These are phyloP conservation scores for Closterium sp. DNA, from an alignment of 139 green algal species.

Conservation along the genomic window DNA sequence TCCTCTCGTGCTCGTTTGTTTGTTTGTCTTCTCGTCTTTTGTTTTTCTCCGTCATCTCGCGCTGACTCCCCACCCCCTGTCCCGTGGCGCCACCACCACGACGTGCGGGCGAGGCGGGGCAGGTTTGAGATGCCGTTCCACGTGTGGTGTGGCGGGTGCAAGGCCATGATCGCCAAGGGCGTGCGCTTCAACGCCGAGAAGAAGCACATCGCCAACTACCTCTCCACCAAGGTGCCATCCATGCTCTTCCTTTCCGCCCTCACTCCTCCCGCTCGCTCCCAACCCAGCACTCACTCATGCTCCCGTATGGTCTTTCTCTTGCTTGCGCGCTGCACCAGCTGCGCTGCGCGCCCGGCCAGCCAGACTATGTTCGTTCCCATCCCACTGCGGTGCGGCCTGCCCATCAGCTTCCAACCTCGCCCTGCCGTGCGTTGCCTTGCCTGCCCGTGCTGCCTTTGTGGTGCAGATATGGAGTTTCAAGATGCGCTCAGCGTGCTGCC, in stretches of 20 bases:
- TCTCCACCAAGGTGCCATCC: conserved; percentile 64
- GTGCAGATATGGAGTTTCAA: conserved; percentile 84
- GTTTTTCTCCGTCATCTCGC: too few relatives aligned
- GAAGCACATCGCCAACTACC: conserved; percentile 83
- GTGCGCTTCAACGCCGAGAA: conserved; percentile 99
- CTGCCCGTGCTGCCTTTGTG: not conserved
- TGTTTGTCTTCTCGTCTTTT: not conserved
- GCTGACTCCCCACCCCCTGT: not conserved
- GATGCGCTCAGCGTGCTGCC: conserved; percentile 89
- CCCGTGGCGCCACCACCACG: too few relatives aligned
- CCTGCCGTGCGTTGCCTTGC: too few relatives aligned
- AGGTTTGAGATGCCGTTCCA: conserved; percentile 97
- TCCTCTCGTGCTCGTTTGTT: not conserved
- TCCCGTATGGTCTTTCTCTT: not conserved
- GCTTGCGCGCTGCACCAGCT: not conserved
- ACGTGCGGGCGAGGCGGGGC: not conserved
- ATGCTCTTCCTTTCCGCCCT: not conserved
- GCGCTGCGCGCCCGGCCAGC: too few relatives aligned
- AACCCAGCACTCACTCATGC: not conserved
- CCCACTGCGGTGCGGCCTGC: too few relatives aligned
- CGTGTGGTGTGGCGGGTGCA: conserved; percentile 86
- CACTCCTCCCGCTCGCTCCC: not conserved
- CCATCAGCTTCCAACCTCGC: too few relatives aligned
- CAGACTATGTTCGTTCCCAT: too few relatives aligned
- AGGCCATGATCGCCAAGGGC: conserved; percentile 88